Percentiles rank a stretch among this genome's conserved stretches.
phyloP scores from a whole-genome alignment of 2,329 filamentous ascomycete species.

The Penicillium concentricum region DNA sequence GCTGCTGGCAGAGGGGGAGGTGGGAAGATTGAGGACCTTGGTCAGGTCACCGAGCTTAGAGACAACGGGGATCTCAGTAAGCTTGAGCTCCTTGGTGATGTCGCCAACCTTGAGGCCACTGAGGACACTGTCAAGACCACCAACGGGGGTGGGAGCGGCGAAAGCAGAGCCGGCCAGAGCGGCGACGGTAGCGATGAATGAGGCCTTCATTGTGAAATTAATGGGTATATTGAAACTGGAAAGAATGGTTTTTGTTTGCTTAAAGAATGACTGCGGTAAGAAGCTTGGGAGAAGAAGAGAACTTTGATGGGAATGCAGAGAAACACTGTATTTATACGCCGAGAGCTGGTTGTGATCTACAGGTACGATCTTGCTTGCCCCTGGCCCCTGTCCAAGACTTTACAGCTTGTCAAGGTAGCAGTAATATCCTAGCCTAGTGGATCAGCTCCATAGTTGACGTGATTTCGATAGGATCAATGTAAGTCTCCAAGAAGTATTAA shows the following conservation, averaged over 20 bases:
- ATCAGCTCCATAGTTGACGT: slow-evolving; percentile 2
- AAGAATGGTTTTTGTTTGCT: slow-evolving; percentile 8
- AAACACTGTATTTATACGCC: slow-evolving; percentile 5
- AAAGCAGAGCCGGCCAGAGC: slow-evolving; percentile 17
- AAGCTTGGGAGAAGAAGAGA: slow-evolving; percentile 2
- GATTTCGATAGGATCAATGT: background rate
- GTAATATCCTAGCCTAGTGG: background rate
- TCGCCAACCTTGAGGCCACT: slow-evolving; percentile 21
- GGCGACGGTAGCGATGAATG: slow-evolving; percentile 25
- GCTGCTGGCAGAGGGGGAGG: slow-evolving; percentile 13
- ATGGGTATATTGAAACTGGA: slow-evolving; percentile 9
- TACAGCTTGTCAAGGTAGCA: background rate
- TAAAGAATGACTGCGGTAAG: slow-evolving; percentile 22
- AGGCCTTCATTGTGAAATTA: slow-evolving; percentile 26
- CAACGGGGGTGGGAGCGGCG: slow-evolving; percentile 3
- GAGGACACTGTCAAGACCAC: slow-evolving; percentile 12
- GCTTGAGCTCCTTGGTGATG: slow-evolving; percentile 18
- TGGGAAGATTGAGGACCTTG: slow-evolving; percentile 14
- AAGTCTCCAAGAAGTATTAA: background rate
- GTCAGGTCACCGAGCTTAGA: slow-evolving; percentile 19
- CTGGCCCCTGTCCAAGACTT: background rate
- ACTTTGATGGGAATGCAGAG: background rate
- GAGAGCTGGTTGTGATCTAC: background rate
- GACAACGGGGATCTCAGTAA: slow-evolving; percentile 18
- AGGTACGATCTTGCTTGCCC: slow-evolving; percentile 1